These are phyloP conservation scores for Barnettozyma sucrosica DNA, from an alignment of 805 yeast species.

Conservation along the genomic window DNA sequence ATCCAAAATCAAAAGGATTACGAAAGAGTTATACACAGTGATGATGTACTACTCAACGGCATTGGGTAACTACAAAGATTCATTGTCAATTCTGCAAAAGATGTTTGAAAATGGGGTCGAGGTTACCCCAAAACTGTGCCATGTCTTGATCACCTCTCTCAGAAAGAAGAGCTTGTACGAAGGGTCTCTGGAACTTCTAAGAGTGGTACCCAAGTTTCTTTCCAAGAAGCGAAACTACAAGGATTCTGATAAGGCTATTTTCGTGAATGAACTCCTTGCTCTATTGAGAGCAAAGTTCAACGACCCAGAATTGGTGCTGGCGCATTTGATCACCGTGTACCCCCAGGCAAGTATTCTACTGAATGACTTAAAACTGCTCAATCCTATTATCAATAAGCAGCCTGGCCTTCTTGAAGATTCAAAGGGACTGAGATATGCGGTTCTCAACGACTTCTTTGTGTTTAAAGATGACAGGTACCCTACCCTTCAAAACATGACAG, in stretches of 20 bases:
- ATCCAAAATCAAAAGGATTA: background rate
- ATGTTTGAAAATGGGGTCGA: constrained; percentile 12
- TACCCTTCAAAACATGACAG: constrained; percentile 12
- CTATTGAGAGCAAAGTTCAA: constrained; percentile 16
- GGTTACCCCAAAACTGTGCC: constrained; percentile 14
- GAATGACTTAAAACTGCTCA: constrained; percentile 16
- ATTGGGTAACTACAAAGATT: constrained; percentile 13
- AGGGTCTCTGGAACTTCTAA: constrained; percentile 13
- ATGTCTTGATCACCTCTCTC: constrained; percentile 14
- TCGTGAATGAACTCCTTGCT: constrained; percentile 16
- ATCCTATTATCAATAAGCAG: constrained; percentile 10
- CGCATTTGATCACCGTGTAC: constrained; percentile 20
- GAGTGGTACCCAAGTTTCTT: constrained; percentile 14
- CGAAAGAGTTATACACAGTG: constrained; percentile 13
- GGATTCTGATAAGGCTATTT: background rate
- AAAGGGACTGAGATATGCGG: constrained; percentile 1
- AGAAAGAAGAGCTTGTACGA: constrained; percentile 18
- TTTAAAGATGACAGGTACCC: constrained; percentile 6
- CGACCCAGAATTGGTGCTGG: constrained; percentile 18
- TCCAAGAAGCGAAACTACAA: constrained; percentile 1
- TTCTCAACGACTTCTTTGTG: constrained; percentile 10
- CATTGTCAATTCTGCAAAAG: constrained; percentile 11
- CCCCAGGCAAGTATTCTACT: constrained; percentile 10
- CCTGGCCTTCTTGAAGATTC: background rate
- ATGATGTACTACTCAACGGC: constrained; percentile 14